A percentile compares a stretch with the other conserved stretches of the same genome.
Conservation (phyloP, 2,329 filamentous ascomycete species). For the Pseudogymnoascus sp. region DNA sequence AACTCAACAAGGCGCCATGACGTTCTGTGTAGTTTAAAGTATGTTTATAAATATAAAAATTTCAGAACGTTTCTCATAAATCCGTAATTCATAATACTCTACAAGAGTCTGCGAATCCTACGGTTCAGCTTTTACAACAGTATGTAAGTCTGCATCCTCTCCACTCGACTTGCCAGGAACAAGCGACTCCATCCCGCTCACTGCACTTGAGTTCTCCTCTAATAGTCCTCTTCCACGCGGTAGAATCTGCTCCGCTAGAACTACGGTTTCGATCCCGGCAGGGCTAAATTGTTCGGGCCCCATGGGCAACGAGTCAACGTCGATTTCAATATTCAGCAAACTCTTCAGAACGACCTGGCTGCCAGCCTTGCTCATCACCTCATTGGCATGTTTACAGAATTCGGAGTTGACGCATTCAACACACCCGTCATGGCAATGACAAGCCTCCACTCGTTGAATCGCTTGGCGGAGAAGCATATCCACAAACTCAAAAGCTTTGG, state of each 20-base stretch:
- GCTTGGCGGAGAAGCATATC: conserved; percentile 72
- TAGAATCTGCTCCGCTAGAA: conserved; percentile 61
- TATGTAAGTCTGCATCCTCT: not conserved
- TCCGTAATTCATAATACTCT: not conserved
- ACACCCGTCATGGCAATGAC: conserved; percentile 73
- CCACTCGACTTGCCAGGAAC: not conserved
- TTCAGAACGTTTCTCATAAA: not conserved
- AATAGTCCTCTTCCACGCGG: conserved; percentile 16
- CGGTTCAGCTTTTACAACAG: not conserved
- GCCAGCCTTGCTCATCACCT: conserved; percentile 90
- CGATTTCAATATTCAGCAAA: conserved; percentile 68
- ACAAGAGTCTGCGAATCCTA: not conserved
- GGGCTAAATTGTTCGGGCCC: conserved; percentile 67
- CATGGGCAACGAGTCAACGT: conserved; percentile 79
- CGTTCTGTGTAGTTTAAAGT: not conserved
- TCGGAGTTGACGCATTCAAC: conserved; percentile 85
- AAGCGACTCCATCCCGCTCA: not conserved
- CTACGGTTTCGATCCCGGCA: conserved; percentile 74
- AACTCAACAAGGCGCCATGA: not conserved
- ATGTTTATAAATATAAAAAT: too few relatives aligned
- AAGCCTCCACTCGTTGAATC: conserved; percentile 67
- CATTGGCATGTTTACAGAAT: conserved; percentile 76
- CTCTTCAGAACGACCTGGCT: conserved; percentile 73
- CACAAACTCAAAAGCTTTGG: conserved; percentile 90
- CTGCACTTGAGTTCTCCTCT: not conserved